phyloP scores from a whole-genome alignment of 73 alveolate species.

The Tetrahymena malaccensis region DNA sequence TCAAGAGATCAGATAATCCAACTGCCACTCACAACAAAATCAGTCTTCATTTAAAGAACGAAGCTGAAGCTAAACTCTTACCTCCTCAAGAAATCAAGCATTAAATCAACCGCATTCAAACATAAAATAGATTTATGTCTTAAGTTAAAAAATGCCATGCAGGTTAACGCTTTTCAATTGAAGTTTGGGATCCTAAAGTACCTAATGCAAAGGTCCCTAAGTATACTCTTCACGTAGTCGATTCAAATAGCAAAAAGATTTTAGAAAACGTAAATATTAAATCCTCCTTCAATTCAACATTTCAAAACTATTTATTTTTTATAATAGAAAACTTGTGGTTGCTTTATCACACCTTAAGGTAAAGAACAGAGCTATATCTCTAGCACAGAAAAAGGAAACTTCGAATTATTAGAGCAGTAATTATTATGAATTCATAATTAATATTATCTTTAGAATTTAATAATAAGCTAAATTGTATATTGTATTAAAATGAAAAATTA shows the following conservation, averaged over 20 bases:
- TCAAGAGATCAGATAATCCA: background rate
- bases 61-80: background rate
- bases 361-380: constrained; percentile 17
- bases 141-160: constrained; percentile 9
- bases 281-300: background rate
- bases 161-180: constrained; percentile 16
- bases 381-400: constrained; percentile 28
- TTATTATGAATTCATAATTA: background rate
- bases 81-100: constrained; percentile 7
- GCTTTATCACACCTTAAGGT: constrained; percentile 38
- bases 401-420: constrained; percentile 13
- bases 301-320: background rate
- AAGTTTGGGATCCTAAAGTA: constrained; percentile 17
- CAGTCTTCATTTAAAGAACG: background rate
- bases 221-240: constrained; percentile 16
- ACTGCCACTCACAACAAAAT: constrained; percentile 1
- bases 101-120: constrained; percentile 4
- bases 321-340: constrained; percentile 24
- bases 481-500: background rate
- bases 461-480: background rate
- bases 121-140: constrained; percentile 23
- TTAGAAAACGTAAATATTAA: background rate
- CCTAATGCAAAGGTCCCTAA: constrained; percentile 17
- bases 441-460: background rate
- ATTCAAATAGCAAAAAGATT: background rate